Conservation (phyloP, 345 rosid genomes). For the Arabis alpina region DNA sequence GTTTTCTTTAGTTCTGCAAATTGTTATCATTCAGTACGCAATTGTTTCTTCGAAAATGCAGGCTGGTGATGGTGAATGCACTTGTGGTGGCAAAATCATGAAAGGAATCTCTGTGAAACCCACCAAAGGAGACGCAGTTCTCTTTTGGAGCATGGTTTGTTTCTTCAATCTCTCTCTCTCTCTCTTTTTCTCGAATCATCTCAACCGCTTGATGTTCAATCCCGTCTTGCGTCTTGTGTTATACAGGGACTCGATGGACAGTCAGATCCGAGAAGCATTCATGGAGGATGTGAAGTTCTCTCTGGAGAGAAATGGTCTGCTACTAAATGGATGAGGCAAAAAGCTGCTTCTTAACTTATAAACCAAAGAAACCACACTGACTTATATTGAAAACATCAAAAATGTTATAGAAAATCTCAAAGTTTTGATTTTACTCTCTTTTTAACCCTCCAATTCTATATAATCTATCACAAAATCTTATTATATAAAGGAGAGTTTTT, state of each 20-base stretch:
- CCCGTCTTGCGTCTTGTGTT: constrained; percentile 12
- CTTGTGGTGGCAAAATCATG: constrained; percentile 77
- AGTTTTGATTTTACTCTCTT: constrained; percentile 25
- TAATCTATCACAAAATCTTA: no score
- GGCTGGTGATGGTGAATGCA: constrained; percentile 89
- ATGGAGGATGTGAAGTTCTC: constrained; percentile 92
- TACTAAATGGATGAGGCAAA: constrained; percentile 97
- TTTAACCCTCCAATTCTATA: no score
- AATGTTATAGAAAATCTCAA: constrained; percentile 29
- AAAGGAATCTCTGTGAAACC: constrained; percentile 92
- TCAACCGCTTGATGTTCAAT: background rate
- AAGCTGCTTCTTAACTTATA: constrained; percentile 48
- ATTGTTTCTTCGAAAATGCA: constrained; percentile 39
- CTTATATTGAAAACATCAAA: constrained; percentile 28
- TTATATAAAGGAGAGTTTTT: no score
- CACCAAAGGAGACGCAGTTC: constrained; percentile 83
- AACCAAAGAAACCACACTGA: constrained; percentile 27
- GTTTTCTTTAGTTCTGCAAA: constrained; percentile 10
- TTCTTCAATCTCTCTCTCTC: constrained; percentile 31
- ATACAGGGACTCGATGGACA: constrained; percentile 81
- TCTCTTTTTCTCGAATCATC: background rate
- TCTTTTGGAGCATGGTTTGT: constrained; percentile 99
- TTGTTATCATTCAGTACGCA: background rate
- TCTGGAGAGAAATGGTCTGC: constrained; percentile 96
- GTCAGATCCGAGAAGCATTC: constrained; percentile 81